Evolutionary conservation across 2,329 filamentous ascomycete species (phyloP).

Genomic region (Trichoderma sp.): DNA sequence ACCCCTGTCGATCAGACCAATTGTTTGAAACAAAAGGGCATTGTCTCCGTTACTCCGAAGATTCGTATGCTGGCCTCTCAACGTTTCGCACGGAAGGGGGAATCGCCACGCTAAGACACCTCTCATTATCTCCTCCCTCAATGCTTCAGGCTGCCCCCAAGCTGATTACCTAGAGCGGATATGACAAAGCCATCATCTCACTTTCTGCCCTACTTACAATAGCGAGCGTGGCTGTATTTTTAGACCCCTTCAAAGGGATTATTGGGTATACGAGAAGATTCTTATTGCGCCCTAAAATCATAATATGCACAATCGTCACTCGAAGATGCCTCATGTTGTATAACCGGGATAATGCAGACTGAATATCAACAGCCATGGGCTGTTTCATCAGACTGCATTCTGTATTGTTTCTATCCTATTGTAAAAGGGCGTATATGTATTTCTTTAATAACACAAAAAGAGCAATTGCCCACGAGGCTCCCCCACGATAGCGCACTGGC

Average conservation of each 20-base stretch:
- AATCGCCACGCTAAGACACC: background rate
- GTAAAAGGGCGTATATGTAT: background rate
- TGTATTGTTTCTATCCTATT: background rate
- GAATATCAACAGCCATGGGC: background rate
- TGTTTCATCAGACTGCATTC: background rate
- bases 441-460: background rate
- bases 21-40: background rate
- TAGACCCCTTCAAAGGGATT: background rate
- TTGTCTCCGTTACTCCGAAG: background rate
- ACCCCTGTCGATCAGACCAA: background rate
- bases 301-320: background rate
- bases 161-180: background rate
- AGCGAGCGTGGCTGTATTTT: background rate
- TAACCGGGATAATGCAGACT: background rate
- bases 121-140: background rate
- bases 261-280: too few relatives aligned
- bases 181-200: background rate
- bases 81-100: background rate
- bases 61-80: background rate
- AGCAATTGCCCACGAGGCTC: conserved; percentile 50
- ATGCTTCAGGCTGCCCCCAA: background rate
- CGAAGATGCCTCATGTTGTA: background rate
- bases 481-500: conserved; percentile 55
- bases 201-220: background rate
- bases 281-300: background rate